Conservation (phyloP, 306 rosid species). For the Ammopiptanthus mongolicus region DNA sequence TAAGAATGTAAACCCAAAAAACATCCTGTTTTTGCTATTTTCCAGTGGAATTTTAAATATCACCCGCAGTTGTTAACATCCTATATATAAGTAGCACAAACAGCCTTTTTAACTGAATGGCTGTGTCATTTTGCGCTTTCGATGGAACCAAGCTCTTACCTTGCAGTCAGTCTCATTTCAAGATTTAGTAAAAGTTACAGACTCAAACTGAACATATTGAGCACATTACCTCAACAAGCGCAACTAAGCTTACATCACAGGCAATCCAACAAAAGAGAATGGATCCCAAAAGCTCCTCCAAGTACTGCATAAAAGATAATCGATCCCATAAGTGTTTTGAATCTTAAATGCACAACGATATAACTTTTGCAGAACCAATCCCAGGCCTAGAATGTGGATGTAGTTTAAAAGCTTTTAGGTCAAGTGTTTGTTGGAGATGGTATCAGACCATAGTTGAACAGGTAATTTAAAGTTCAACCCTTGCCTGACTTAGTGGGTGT, state of each 20-base stretch:
- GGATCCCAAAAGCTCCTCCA: conserved; percentile 83
- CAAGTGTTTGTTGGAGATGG: not conserved
- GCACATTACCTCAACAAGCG: conserved; percentile 79
- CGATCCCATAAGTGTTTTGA: not conserved
- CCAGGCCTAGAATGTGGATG: too few relatives aligned
- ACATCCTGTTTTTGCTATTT: not conserved
- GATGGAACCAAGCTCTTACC: not conserved
- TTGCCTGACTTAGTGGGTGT: not conserved
- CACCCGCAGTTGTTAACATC: not conserved
- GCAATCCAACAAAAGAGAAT: conserved; percentile 87
- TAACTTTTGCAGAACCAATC: not conserved
- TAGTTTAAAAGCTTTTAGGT: not conserved
- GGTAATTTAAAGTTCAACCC: not conserved
- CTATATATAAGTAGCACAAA: not conserved
- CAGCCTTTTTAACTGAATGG: not conserved
- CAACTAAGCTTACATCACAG: conserved; percentile 84
- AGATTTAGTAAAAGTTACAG: not conserved
- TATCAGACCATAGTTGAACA: not conserved
- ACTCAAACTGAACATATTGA: conserved; percentile 1
- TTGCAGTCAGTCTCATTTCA: not conserved
- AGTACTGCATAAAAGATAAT: conserved; percentile 57
- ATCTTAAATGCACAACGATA: not conserved
- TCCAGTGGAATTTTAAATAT: not conserved
- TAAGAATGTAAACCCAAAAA: not conserved
- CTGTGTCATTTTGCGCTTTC: not conserved